Evolutionary conservation across 768 basidiomycete genomes (phyloP).

Genomic region (Glaciozyma martinii): DNA sequence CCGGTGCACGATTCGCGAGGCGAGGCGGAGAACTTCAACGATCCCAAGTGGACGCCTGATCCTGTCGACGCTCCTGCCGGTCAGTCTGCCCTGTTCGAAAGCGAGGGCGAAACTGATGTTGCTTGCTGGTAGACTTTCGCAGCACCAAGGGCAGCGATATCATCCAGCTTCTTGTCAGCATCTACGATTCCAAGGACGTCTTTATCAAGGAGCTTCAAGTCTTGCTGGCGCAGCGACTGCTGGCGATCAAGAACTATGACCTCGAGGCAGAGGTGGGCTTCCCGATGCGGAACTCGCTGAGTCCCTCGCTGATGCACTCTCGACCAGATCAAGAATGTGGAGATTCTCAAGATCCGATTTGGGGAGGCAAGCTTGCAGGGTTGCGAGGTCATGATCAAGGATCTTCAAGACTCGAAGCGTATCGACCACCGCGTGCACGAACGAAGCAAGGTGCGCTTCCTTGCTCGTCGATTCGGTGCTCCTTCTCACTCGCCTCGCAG

Average conservation of each 20-base stretch:
- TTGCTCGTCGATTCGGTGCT: too few species aligned
- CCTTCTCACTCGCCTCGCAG: not conserved
- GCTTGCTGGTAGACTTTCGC: conserved; percentile 61
- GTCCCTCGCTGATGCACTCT: conserved; percentile 1
- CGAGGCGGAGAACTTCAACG: conserved; percentile 67
- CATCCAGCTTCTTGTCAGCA: conserved; percentile 90
- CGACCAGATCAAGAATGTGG: conserved; percentile 73
- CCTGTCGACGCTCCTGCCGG: conserved; percentile 93
- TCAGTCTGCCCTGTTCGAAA: conserved; percentile 38
- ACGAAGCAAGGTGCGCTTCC: conserved; percentile 45
- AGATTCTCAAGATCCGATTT: conserved; percentile 89
- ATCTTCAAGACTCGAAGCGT: conserved; percentile 88
- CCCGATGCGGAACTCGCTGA: not conserved
- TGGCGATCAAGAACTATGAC: conserved; percentile 70
- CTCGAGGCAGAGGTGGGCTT: conserved; percentile 56
- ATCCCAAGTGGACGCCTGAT: conserved; percentile 91
- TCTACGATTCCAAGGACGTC: conserved; percentile 92
- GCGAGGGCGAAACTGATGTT: not conserved
- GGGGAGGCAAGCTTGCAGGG: conserved; percentile 86
- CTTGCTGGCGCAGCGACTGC: conserved; percentile 72
- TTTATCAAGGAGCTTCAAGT: conserved; percentile 94
- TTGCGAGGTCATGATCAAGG: conserved; percentile 96
- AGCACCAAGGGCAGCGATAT: conserved; percentile 86
- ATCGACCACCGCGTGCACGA: conserved; percentile 65
- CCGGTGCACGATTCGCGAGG: conserved; percentile 62